Evolutionary conservation across 1,139 yeast genomes (phyloP).

Genomic region (Pichia sp.): DNA sequence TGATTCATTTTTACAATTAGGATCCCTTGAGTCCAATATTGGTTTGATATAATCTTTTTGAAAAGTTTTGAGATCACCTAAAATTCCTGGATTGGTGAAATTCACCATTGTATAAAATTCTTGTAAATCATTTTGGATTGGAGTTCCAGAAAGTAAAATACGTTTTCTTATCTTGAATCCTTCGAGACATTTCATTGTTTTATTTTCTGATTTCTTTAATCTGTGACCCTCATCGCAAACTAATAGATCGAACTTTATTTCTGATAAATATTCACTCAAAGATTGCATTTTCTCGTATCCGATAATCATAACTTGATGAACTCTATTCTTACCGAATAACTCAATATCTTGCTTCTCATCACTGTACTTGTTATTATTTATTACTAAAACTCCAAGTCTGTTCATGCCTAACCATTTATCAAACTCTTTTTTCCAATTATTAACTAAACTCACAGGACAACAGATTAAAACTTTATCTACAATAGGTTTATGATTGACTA

Average conservation of each 20-base stretch:
- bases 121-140: conserved; percentile 82
- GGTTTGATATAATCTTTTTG: conserved; percentile 65
- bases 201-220: conserved; percentile 62
- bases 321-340: conserved; percentile 59
- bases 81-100: conserved; percentile 75
- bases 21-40: conserved; percentile 65
- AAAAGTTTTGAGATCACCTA: conserved; percentile 58
- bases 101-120: conserved; percentile 80
- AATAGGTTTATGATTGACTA: conserved; percentile 32
- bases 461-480: conserved; percentile 60
- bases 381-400: conserved; percentile 45
- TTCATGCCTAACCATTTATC: conserved; percentile 78
- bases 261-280: conserved; percentile 45
- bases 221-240: conserved; percentile 96
- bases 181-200: conserved; percentile 58
- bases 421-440: conserved; percentile 86
- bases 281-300: conserved; percentile 79
- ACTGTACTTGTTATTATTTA: conserved; percentile 40
- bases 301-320: conserved; percentile 75
- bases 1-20: conserved; percentile 50
- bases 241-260: conserved; percentile 54
- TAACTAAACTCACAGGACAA: conserved; percentile 86
- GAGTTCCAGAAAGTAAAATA: conserved; percentile 81
- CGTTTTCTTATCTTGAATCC: conserved; percentile 49
- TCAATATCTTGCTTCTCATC: conserved; percentile 53